Conservation (phyloP, 257 asterid genomes). For the Rubia yunnanensis region DNA sequence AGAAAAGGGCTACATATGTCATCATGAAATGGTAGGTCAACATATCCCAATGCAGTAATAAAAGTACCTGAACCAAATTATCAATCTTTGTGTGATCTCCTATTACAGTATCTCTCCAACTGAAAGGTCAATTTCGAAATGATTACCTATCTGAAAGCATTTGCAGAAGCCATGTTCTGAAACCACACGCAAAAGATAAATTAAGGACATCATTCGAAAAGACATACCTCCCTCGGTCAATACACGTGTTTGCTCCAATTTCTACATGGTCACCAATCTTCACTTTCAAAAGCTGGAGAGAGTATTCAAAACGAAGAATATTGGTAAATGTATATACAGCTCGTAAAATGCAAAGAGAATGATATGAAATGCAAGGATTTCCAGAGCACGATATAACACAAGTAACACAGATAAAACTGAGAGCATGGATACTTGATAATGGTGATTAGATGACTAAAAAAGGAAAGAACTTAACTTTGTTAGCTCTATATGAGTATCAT, state of each 20-base stretch:
- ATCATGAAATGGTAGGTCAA: background rate
- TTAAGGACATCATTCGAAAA: constrained; percentile 7
- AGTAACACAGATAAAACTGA: background rate
- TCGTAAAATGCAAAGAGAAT: background rate
- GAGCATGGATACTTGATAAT: background rate
- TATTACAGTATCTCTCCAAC: constrained; percentile 87
- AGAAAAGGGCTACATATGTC: constrained; percentile 15
- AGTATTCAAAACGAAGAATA: constrained; percentile 1
- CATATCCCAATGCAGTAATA: constrained; percentile 11
- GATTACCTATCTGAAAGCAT: background rate
- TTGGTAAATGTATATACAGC: background rate
- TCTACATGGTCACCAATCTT: constrained; percentile 74
- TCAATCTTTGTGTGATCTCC: constrained; percentile 91
- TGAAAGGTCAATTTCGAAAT: constrained; percentile 21
- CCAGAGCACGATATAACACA: background rate
- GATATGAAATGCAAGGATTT: background rate
- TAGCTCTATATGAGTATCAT: constrained; percentile 2
- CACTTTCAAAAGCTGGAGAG: constrained; percentile 51
- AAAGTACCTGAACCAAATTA: constrained; percentile 82
- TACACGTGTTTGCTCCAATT: constrained; percentile 88
- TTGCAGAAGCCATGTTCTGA: constrained; percentile 1
- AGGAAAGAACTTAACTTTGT: background rate
- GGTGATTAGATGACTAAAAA: background rate
- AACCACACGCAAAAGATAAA: background rate
- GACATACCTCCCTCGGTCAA: constrained; percentile 86